These are phyloP conservation scores for Parietaria judaica DNA, from an alignment of 306 rosid species.

Conservation along the genomic window DNA sequence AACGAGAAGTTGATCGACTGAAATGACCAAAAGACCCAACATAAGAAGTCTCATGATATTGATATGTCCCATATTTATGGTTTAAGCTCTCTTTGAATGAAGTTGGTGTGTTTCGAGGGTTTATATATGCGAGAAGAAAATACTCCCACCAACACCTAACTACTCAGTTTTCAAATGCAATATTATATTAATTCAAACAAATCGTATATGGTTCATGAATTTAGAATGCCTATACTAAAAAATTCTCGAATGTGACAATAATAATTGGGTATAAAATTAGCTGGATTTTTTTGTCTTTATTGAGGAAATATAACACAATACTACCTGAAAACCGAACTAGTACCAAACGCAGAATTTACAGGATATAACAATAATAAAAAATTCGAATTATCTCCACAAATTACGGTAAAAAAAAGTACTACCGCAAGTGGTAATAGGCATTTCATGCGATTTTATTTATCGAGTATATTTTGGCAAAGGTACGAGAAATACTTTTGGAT, in stretches of 20 bases:
- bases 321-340: too few relatives aligned
- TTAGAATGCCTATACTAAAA: background rate
- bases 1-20: constrained; percentile 21
- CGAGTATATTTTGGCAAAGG: too few relatives aligned
- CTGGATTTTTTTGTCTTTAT: background rate
- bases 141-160: too few relatives aligned
- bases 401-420: too few relatives aligned
- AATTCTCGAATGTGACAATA: background rate
- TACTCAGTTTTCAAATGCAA: too few relatives aligned
- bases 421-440: too few relatives aligned
- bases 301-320: background rate
- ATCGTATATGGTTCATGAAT: background rate
- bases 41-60: constrained; percentile 20
- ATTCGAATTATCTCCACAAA: too few relatives aligned
- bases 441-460: too few relatives aligned
- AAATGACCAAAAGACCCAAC: constrained; percentile 24
- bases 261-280: background rate
- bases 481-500: too few relatives aligned
- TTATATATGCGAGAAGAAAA: background rate
- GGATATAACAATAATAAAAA: too few relatives aligned
- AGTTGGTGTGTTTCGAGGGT: background rate
- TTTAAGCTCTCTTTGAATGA: background rate
- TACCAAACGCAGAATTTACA: too few relatives aligned
- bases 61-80: background rate
- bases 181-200: background rate